phyloP scores from a whole-genome alignment of 768 basidiomycete species.

The Steccherinum ochraceum region DNA sequence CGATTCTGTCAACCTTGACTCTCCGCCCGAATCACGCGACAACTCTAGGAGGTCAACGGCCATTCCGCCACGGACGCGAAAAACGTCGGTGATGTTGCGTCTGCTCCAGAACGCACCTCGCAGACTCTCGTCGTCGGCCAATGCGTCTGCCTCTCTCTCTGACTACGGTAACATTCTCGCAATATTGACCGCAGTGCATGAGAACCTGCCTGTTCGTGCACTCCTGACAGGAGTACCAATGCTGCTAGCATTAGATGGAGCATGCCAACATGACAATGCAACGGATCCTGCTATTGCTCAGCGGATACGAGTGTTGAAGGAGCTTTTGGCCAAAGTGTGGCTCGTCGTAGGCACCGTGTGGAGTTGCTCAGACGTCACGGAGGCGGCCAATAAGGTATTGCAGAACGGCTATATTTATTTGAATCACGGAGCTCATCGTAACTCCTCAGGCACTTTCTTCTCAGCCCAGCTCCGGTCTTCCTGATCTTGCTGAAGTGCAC shows the following conservation, averaged over 20 bases:
- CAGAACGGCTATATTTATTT: no score
- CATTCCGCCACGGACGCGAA: conserved; percentile 45
- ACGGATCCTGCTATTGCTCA: conserved; percentile 32
- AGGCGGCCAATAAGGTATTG: conserved; percentile 53
- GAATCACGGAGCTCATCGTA: no score
- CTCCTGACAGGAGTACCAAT: conserved; percentile 79
- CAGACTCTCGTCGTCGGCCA: conserved; percentile 33
- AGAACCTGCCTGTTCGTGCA: conserved; percentile 68
- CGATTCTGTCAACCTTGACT: conserved; percentile 5
- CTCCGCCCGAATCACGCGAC: conserved; percentile 22
- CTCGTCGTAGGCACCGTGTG: conserved; percentile 63
- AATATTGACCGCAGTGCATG: conserved; percentile 61
- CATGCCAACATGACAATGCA: conserved; percentile 36
- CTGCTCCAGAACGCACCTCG: conserved; percentile 44
- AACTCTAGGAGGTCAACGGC: conserved; percentile 42
- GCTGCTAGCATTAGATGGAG: conserved; percentile 67
- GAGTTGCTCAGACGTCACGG: conserved; percentile 50
- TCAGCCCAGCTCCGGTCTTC: conserved; percentile 16
- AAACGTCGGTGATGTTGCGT: conserved; percentile 47
- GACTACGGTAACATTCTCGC: conserved; percentile 72
- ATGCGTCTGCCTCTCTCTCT: conserved; percentile 50
- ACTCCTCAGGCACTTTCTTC: conserved; percentile 10
- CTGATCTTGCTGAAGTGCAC: conserved; percentile 28
- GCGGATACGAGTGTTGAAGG: conserved; percentile 51
- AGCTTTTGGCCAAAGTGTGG: conserved; percentile 63